Conservation (phyloP, 2,329 filamentous ascomycete genomes). For the Byssothecium circinans region DNA sequence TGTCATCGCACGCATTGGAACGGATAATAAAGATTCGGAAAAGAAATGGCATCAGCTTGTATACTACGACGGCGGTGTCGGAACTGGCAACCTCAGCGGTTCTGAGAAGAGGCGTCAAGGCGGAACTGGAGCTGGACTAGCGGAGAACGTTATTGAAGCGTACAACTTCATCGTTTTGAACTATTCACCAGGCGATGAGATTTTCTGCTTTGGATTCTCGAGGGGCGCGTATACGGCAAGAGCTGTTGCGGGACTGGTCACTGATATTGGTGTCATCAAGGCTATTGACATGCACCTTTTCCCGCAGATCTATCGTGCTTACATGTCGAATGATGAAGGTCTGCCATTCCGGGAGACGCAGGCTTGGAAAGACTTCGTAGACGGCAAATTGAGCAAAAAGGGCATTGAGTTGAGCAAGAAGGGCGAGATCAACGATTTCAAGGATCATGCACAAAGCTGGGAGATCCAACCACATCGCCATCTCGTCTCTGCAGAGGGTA, state of each 20-base stretch:
- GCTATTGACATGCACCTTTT: slow-evolving; percentile 49
- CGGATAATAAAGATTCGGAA: slow-evolving; percentile 18
- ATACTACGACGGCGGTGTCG: slow-evolving; percentile 41
- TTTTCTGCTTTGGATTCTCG: slow-evolving; percentile 53
- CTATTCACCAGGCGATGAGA: slow-evolving; percentile 52
- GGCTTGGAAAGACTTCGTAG: slow-evolving; percentile 32
- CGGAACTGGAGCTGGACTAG: slow-evolving; percentile 48
- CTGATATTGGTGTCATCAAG: slow-evolving; percentile 51
- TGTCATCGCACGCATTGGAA: slow-evolving; percentile 33
- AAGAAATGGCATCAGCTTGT: slow-evolving; percentile 41
- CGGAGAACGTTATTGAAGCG: slow-evolving; percentile 52
- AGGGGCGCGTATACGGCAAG: slow-evolving; percentile 51
- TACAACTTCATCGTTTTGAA: slow-evolving; percentile 57
- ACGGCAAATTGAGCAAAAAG: slow-evolving; percentile 39
- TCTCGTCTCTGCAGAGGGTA: slow-evolving; percentile 20
- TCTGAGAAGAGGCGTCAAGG: slow-evolving; percentile 38
- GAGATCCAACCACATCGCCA: slow-evolving; percentile 41
- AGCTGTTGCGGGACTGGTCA: slow-evolving; percentile 47
- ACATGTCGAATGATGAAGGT: slow-evolving; percentile 32
- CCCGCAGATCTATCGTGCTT: slow-evolving; percentile 47
- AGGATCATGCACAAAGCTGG: slow-evolving; percentile 27
- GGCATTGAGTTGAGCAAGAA: slow-evolving; percentile 19
- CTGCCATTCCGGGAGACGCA: slow-evolving; percentile 28
- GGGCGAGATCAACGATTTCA: slow-evolving; percentile 26
- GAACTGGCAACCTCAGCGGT: slow-evolving; percentile 34